Percentiles rank a stretch among this genome's conserved stretches.
Evolutionary conservation across 2,329 filamentous ascomycete genomes (phyloP).

Genomic region (Mollisia scopiformis): DNA sequence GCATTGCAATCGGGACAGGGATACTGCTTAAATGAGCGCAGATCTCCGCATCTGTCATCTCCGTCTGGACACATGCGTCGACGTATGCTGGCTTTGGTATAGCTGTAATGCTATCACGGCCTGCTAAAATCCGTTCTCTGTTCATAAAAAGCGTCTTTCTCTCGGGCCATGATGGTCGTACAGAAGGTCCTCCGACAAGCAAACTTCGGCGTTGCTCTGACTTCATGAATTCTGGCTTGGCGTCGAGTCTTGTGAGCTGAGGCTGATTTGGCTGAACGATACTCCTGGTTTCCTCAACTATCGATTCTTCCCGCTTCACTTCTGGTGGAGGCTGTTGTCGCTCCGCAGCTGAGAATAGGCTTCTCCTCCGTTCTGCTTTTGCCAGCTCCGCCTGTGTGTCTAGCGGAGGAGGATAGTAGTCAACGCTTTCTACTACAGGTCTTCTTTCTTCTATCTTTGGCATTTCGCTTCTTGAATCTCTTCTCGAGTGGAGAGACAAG

Average conservation of each 20-base stretch:
- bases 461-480: not conserved
- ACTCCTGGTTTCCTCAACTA: not conserved
- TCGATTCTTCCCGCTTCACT: not conserved
- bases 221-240: not conserved
- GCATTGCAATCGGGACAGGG: not conserved
- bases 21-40: not conserved
- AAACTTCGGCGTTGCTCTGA: constrained; percentile 4
- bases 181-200: not conserved
- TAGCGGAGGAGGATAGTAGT: not conserved
- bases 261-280: not conserved
- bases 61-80: not conserved
- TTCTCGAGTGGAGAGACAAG: not conserved
- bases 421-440: not conserved
- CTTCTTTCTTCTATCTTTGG: constrained; percentile 2
- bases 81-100: not conserved
- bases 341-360: not conserved
- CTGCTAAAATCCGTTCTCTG: not conserved
- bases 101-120: not conserved
- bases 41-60: not conserved
- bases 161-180: constrained; percentile 11
- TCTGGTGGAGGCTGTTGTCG: not conserved
- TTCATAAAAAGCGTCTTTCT: constrained; percentile 5
- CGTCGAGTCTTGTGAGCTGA: not conserved
- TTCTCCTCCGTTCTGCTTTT: not conserved
- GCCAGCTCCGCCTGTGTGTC: constrained; percentile 1